Evolutionary conservation across 2,329 filamentous ascomycete genomes (phyloP).

Genomic region (Fusarium sp.): DNA sequence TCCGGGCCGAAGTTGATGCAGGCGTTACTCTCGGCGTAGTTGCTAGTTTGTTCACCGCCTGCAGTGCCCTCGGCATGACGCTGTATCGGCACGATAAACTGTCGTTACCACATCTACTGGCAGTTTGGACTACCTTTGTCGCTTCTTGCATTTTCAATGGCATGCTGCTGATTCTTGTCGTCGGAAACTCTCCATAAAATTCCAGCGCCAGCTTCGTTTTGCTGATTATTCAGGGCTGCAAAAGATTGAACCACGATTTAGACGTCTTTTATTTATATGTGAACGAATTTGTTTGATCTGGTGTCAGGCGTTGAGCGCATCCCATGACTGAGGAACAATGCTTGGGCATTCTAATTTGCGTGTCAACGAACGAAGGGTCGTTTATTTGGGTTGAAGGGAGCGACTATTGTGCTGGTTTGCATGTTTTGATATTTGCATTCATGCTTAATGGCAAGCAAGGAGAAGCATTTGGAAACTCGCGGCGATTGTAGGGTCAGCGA

Average conservation of each 20-base stretch:
- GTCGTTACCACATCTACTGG: slow-evolving; percentile 55
- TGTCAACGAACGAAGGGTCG: neutral
- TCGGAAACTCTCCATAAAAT: slow-evolving; percentile 52
- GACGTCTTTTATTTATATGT: slow-evolving; percentile 1
- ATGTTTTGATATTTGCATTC: neutral
- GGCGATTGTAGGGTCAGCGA: neutral
- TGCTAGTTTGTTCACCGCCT: slow-evolving; percentile 72
- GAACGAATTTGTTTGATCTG: slow-evolving; percentile 7
- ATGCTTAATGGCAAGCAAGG: slow-evolving; percentile 7
- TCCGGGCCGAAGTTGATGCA: slow-evolving; percentile 77
- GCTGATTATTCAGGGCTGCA: neutral
- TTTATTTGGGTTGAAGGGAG: neutral
- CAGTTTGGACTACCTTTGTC: slow-evolving; percentile 53
- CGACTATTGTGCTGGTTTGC: neutral
- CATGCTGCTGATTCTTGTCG: slow-evolving; percentile 56
- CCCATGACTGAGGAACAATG: slow-evolving; percentile 1
- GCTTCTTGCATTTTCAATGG: slow-evolving; percentile 56
- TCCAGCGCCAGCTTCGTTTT: neutral
- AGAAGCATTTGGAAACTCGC: slow-evolving; percentile 6
- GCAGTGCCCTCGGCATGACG: slow-evolving; percentile 69
- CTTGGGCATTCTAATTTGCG: neutral
- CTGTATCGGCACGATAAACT: slow-evolving; percentile 62
- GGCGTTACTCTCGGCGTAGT: slow-evolving; percentile 77
- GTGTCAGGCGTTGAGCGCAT: slow-evolving; percentile 39
- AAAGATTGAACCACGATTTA: slow-evolving; percentile 10